Conservation (phyloP, 331 rosid genomes). For the Stylosanthes scabra region DNA sequence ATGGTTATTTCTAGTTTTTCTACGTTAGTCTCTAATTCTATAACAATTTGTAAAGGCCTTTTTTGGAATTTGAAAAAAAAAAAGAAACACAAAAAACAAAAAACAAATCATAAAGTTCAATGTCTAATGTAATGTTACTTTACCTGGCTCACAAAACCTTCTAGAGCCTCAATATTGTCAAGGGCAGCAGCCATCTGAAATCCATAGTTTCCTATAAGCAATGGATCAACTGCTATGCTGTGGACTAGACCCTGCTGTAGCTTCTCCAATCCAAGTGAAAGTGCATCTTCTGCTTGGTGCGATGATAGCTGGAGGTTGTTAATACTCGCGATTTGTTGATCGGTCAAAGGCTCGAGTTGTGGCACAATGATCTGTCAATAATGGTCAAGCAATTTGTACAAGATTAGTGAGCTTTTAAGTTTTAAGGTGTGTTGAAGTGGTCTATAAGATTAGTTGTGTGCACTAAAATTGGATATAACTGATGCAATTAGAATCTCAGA, state of each 20-base stretch:
- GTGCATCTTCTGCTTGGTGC: constrained; percentile 90
- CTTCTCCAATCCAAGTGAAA: constrained; percentile 85
- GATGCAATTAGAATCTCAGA: too few species aligned
- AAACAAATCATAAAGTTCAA: constrained; percentile 18
- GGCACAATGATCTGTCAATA: constrained; percentile 61
- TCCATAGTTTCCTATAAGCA: constrained; percentile 47
- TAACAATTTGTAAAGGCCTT: neutral
- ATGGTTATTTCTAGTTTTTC: too few species aligned
- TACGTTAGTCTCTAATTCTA: too few species aligned
- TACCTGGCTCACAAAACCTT: constrained; percentile 83
- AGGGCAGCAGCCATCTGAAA: constrained; percentile 61
- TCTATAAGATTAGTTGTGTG: too few species aligned
- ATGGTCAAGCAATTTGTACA: too few species aligned
- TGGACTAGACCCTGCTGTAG: constrained; percentile 68
- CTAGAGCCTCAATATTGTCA: constrained; percentile 74
- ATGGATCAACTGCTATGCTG: constrained; percentile 53
- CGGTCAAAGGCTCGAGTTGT: constrained; percentile 65
- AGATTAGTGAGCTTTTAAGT: too few species aligned
- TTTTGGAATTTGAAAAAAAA: neutral
- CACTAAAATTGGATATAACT: too few species aligned
- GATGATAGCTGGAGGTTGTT: constrained; percentile 63
- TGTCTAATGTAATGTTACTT: constrained; percentile 26
- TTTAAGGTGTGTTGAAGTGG: too few species aligned
- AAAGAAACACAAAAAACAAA: too few species aligned
- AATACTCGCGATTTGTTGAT: constrained; percentile 52